Percentiles rank a stretch among this genome's conserved stretches.
These are phyloP conservation scores for Leccinum fallax DNA, from an alignment of 1,284 basidiomycete genomes.

Conservation along the genomic window DNA sequence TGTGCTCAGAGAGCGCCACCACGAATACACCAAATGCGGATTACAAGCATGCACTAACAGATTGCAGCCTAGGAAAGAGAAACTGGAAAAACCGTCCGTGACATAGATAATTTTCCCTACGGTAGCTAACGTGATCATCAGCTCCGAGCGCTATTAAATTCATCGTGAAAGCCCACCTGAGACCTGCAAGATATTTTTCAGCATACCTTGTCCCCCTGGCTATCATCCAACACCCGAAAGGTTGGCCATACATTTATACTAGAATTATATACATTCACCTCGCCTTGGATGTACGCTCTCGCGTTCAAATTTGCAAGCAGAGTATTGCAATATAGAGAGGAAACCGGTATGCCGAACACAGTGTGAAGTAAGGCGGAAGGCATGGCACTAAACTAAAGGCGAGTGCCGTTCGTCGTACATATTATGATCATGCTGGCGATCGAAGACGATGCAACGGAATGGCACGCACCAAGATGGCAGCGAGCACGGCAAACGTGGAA, in stretches of 20 bases:
- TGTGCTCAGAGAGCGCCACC: no score
- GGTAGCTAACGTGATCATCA: no score
- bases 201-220: no score
- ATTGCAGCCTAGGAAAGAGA: no score
- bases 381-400: not conserved
- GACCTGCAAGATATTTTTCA: not conserved
- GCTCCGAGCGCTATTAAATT: not conserved
- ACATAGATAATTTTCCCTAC: no score
- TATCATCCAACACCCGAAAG: not conserved
- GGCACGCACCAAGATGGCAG: constrained; percentile 14
- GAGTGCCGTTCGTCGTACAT: not conserved
- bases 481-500: constrained; percentile 12
- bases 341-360: not conserved
- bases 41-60: no score
- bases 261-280: not conserved
- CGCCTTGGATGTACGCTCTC: not conserved
- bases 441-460: not conserved
- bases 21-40: no score
- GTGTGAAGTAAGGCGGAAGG: not conserved
- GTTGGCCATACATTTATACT: not conserved
- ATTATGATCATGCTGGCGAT: not conserved
- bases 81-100: no score
- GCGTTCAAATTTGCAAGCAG: not conserved
- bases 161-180: not conserved
- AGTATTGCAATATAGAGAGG: not conserved